Evolutionary conservation across 805 yeast genomes (phyloP).

Genomic region (Cyberlindnera euphorbiae): DNA sequence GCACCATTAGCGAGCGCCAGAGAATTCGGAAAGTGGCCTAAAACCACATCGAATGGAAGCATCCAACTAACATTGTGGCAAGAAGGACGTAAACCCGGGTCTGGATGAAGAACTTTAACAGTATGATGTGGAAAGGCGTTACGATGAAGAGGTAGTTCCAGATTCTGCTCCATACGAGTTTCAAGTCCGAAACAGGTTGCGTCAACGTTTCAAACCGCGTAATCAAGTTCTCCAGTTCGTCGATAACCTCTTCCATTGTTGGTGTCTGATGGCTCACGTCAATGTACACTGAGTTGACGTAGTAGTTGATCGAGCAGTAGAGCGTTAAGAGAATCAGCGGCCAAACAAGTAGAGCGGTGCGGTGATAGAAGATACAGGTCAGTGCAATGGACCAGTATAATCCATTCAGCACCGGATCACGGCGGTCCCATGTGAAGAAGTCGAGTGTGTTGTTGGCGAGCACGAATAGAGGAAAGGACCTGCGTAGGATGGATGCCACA

Average conservation of each 20-base stretch:
- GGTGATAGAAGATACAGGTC: slow-evolving; percentile 37
- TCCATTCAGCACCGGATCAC: slow-evolving; percentile 37
- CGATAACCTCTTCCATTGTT: slow-evolving; percentile 43
- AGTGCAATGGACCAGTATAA: slow-evolving; percentile 34
- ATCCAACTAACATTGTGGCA: slow-evolving; percentile 32
- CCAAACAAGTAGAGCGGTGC: slow-evolving; percentile 26
- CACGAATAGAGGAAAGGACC: slow-evolving; percentile 41
- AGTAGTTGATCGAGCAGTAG: slow-evolving; percentile 39
- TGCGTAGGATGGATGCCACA: slow-evolving; percentile 38
- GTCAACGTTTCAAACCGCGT: slow-evolving; percentile 34
- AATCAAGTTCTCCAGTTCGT: slow-evolving; percentile 39
- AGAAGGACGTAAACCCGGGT: slow-evolving; percentile 35
- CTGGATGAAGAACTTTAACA: slow-evolving; percentile 29
- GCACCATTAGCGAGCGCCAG: slow-evolving; percentile 42
- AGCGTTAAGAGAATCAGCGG: slow-evolving; percentile 31
- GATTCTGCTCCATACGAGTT: slow-evolving; percentile 30
- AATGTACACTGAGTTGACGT: slow-evolving; percentile 36
- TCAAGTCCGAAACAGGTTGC: slow-evolving; percentile 13
- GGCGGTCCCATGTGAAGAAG: slow-evolving; percentile 43
- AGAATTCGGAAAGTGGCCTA: slow-evolving; percentile 38
- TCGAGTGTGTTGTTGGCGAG: slow-evolving; percentile 38
- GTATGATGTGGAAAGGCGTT: slow-evolving; percentile 36
- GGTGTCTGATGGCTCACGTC: slow-evolving; percentile 40
- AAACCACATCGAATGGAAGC: slow-evolving; percentile 43
- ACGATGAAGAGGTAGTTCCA: slow-evolving; percentile 28